Percentiles rank a stretch among this genome's conserved stretches.
Conservation (phyloP, 371 early-diverging fungal species). For the Mortierella polycephala region DNA sequence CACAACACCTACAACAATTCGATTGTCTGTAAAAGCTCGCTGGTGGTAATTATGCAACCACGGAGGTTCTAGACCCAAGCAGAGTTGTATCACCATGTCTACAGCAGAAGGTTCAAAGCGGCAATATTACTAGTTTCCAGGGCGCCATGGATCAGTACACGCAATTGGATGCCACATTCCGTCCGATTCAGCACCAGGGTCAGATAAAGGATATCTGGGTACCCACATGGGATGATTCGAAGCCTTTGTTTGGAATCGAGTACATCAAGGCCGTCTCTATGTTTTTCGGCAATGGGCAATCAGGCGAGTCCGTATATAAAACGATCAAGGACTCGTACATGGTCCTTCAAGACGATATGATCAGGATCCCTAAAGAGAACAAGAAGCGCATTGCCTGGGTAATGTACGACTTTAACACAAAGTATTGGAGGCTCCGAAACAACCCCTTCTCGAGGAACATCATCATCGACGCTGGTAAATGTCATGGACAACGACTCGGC, state of each 20-base stretch:
- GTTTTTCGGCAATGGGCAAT: slow-evolving; percentile 14
- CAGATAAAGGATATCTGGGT: slow-evolving; percentile 34
- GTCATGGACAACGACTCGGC: neutral
- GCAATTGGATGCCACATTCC: slow-evolving; percentile 6
- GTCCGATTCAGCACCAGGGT: neutral
- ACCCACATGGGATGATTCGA: slow-evolving; percentile 8
- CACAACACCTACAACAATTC: neutral
- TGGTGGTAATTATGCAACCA: slow-evolving; percentile 8
- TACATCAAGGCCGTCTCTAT: slow-evolving; percentile 29
- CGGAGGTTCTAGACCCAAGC: slow-evolving; percentile 3
- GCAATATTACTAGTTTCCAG: neutral
- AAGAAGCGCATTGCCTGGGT: slow-evolving; percentile 47
- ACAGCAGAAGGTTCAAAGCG: slow-evolving; percentile 2
- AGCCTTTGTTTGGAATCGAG: slow-evolving; percentile 28
- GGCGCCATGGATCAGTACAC: neutral
- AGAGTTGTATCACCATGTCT: slow-evolving; percentile 43
- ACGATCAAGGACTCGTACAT: slow-evolving; percentile 12
- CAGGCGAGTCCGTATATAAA: slow-evolving; percentile 8
- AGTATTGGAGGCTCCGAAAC: slow-evolving; percentile 17
- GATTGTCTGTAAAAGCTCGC: slow-evolving; percentile 21
- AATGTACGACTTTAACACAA: slow-evolving; percentile 13
- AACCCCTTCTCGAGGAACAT: slow-evolving; percentile 15
- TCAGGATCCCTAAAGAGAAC: neutral
- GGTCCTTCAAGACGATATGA: neutral
- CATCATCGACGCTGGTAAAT: slow-evolving; percentile 41